Conservation (phyloP, 179 eudicot species). For the Beta macrorhiza region DNA sequence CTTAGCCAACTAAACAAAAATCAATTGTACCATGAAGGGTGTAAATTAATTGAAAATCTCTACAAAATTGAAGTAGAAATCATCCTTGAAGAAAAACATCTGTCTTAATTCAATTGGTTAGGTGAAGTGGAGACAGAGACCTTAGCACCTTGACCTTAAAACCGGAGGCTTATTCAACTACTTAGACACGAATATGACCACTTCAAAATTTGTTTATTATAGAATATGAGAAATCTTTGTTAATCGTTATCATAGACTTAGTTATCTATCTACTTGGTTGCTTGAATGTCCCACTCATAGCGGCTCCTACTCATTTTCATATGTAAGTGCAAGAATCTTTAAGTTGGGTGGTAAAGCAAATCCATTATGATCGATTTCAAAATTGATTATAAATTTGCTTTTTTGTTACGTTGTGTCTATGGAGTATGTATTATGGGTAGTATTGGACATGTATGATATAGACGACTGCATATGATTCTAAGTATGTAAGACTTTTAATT, state of each 20-base stretch:
- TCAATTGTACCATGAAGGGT: too few relatives aligned
- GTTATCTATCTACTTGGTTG: constrained; percentile 5
- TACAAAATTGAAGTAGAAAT: not conserved
- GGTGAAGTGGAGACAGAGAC: constrained; percentile 16
- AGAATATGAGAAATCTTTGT: too few relatives aligned
- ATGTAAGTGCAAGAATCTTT: constrained; percentile 9
- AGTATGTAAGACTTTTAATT: too few relatives aligned
- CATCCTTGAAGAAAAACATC: not conserved
- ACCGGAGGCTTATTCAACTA: constrained; percentile 16
- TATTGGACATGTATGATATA: too few relatives aligned
- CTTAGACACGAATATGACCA: constrained; percentile 25
- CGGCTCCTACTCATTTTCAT: constrained; percentile 26
- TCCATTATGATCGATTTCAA: constrained; percentile 14
- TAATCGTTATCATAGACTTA: constrained; percentile 15
- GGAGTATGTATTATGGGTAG: too few relatives aligned
- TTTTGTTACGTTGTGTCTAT: not conserved
- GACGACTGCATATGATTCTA: too few relatives aligned
- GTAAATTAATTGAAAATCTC: not conserved
- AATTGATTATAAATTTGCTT: not conserved
- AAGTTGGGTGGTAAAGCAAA: constrained; percentile 28
- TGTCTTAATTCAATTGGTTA: constrained; percentile 1
- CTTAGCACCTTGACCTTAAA: not conserved
- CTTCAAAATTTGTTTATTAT: constrained; percentile 2
- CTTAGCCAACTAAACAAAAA: too few relatives aligned
- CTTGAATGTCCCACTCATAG: constrained; percentile 27